A percentile compares a stretch with the other conserved stretches of the same genome.
phyloP scores from a whole-genome alignment of 257 asterid species.

The Anisodus acutangulus region DNA sequence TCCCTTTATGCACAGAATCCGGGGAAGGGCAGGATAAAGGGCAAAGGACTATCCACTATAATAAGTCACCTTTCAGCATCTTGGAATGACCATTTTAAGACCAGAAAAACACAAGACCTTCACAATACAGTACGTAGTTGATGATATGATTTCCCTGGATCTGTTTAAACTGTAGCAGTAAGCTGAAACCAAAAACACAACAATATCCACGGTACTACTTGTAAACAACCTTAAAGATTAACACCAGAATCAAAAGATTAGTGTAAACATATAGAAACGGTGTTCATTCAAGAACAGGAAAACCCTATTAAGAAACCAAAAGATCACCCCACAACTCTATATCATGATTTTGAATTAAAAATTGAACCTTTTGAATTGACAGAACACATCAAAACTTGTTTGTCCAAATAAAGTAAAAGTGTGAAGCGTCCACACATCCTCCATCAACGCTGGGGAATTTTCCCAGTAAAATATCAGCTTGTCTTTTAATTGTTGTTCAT shows the following conservation, averaged over 20 bases:
- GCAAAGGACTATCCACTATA: too few relatives aligned
- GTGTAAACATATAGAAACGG: too few relatives aligned
- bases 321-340: neutral
- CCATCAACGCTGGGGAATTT: neutral
- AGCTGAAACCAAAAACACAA: neutral
- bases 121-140: neutral
- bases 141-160: too few relatives aligned
- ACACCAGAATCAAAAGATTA: neutral
- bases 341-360: neutral
- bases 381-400: neutral
- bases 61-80: neutral
- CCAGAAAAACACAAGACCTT: neutral
- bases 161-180: neutral
- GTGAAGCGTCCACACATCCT: neutral
- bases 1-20: too few relatives aligned
- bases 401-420: neutral
- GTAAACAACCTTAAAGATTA: neutral
- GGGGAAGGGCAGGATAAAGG: neutral
- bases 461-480: neutral
- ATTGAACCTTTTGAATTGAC: neutral
- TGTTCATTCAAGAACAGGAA: neutral
- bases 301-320: neutral
- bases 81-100: neutral
- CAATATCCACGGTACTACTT: too few relatives aligned
- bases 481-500: neutral